Percentiles rank a stretch among this genome's conserved stretches.
phyloP scores from a whole-genome alignment of 2,329 filamentous ascomycete species.

The Penicillium sp. region DNA sequence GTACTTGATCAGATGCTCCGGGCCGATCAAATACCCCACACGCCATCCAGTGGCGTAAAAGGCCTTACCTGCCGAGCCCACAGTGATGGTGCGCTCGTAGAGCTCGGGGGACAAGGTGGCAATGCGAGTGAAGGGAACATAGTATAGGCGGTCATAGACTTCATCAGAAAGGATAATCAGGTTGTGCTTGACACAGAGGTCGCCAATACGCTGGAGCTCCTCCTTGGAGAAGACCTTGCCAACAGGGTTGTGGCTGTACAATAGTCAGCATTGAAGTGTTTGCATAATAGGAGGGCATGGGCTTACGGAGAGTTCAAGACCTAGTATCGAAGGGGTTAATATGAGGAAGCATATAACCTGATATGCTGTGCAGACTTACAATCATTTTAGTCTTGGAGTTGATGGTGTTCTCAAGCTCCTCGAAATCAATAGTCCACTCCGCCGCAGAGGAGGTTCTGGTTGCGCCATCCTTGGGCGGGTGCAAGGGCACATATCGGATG shows the following conservation, averaged over 20 bases:
- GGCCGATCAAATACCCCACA: constrained; percentile 92
- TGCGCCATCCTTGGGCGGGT: constrained; percentile 79
- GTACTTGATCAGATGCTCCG: constrained; percentile 83
- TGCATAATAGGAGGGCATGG: not conserved
- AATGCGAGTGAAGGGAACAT: constrained; percentile 91
- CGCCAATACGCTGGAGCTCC: constrained; percentile 81
- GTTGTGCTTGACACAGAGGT: constrained; percentile 87
- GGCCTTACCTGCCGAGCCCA: constrained; percentile 95
- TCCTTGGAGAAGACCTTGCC: constrained; percentile 89
- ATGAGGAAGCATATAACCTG: not conserved
- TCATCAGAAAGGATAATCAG: constrained; percentile 91
- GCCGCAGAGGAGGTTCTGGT: constrained; percentile 78
- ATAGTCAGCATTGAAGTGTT: constrained; percentile 13
- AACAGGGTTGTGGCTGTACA: constrained; percentile 76
- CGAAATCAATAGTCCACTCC: constrained; percentile 86
- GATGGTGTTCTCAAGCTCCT: constrained; percentile 77
- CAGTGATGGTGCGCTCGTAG: constrained; percentile 83
- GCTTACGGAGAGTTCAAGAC: constrained; percentile 55
- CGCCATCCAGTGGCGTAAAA: constrained; percentile 98
- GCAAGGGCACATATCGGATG: constrained; percentile 92
- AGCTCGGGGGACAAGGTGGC: constrained; percentile 89
- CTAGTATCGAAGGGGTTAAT: constrained; percentile 24
- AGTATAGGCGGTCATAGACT: constrained; percentile 94
- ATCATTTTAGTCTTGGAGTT: constrained; percentile 94
- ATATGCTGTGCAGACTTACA: constrained; percentile 55